These are phyloP conservation scores for Volvariella volvacea DNA, from an alignment of 1,284 basidiomycete genomes.

Conservation along the genomic window DNA sequence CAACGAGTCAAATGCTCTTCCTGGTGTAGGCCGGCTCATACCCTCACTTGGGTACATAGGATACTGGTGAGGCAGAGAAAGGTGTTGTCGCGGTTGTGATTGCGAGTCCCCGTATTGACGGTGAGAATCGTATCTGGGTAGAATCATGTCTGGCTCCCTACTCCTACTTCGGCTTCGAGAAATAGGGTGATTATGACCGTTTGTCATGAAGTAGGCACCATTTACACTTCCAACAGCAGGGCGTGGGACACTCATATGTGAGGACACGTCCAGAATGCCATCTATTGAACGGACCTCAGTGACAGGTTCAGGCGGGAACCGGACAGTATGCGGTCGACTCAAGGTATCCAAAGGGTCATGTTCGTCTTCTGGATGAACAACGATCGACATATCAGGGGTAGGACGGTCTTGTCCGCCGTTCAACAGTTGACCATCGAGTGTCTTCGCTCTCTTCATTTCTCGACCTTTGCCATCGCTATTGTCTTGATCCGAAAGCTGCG, in stretches of 20 bases:
- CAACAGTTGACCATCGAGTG: conserved; percentile 7
- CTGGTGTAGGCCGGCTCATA: conserved; percentile 11
- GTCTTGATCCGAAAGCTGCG: conserved; percentile 50
- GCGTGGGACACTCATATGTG: neutral
- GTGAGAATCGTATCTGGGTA: neutral
- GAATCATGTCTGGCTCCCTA: neutral
- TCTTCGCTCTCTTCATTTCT: conserved; percentile 51
- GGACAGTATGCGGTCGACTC: neutral
- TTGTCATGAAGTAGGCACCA: neutral
- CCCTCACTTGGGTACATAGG: conserved; percentile 15
- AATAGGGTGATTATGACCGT: neutral
- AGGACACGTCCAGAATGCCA: too few species aligned
- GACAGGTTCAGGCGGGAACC: conserved; percentile 10
- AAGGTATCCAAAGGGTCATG: conserved; percentile 37
- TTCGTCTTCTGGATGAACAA: conserved; percentile 35
- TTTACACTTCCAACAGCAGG: neutral
- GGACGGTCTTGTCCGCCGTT: neutral
- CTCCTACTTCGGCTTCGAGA: neutral
- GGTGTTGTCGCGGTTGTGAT: conserved; percentile 21
- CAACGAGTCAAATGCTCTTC: conserved; percentile 45
- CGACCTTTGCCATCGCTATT: conserved; percentile 13
- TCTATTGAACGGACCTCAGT: neutral
- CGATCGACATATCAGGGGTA: conserved; percentile 1
- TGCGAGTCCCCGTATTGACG: neutral
- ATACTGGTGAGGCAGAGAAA: conserved; percentile 34